These are phyloP conservation scores for Penicillium verhagenii DNA, from an alignment of 495 filamentous ascomycete species.

Conservation along the genomic window DNA sequence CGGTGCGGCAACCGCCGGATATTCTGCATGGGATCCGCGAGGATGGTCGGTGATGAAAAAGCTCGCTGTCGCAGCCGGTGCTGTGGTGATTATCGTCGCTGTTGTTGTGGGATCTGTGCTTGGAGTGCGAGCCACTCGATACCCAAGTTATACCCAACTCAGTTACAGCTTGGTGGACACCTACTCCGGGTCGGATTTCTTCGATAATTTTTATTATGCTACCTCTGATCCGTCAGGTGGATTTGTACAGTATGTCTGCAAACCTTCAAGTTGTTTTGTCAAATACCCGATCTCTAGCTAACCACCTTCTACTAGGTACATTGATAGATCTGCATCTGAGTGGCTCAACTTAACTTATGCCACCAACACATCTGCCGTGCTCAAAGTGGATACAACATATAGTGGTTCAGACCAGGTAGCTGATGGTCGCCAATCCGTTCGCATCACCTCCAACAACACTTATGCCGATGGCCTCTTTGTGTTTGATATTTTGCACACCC, in stretches of 20 bases:
- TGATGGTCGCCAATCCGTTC: slow-evolving; percentile 51
- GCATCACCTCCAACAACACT: slow-evolving; percentile 49
- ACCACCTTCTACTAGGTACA: not conserved
- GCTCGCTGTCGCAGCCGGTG: not conserved
- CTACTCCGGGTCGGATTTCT: not conserved
- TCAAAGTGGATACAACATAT: slow-evolving; percentile 43
- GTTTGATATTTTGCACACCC: slow-evolving; percentile 52
- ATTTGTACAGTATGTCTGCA: not conserved
- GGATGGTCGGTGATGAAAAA: not conserved
- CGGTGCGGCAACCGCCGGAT: not conserved
- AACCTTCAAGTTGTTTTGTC: not conserved
- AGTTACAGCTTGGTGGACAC: not conserved
- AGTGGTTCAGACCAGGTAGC: slow-evolving; percentile 36
- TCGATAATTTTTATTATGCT: not conserved
- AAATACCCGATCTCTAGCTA: not conserved
- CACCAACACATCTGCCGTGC: slow-evolving; percentile 42
- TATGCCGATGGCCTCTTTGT: slow-evolving; percentile 53
- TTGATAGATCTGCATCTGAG: not conserved
- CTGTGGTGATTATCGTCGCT: not conserved
- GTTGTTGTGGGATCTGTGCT: not conserved
- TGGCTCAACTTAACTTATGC: slow-evolving; percentile 51
- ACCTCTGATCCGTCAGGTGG: not conserved
- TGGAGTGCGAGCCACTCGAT: not conserved
- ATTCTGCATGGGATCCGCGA: not conserved
- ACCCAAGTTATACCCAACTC: not conserved